Base-by-base conservation (phyloP, 306 rosid genomes). In the Medicago arabica region DNA sequence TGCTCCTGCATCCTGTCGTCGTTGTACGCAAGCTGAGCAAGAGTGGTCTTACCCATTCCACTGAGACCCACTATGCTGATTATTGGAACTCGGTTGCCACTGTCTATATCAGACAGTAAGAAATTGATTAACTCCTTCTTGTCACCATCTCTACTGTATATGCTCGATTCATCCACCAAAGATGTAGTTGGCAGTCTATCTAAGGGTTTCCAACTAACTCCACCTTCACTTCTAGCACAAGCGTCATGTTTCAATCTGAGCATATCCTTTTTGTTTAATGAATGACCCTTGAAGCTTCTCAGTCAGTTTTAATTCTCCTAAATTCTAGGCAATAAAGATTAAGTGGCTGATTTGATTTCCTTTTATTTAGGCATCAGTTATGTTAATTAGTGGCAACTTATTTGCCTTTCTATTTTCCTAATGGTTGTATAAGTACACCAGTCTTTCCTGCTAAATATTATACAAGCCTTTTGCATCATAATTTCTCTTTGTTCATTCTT, bases 201-300 rank as follows among this genome's bases (percentile, higher is more conserved):
- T 8, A 50, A 47, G 13, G 23, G 19, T 83, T 62, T 74, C 58
- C 72, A 75, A 11, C n/a, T 38, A 51, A 63, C 65, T 41, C 77
- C 77, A 83, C 39, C 60, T 17, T 41, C 77, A 69, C 40, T 6
- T 28, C 18, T 28, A 25, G 41, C 40, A 60, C 2, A 14, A 59
- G 11, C 23, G 10, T 47, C 64, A 21, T 80, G 19, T 74, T 21
- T 80, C 74, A 84, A n/a, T 46, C 84, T 80, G n/a, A 84, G 50
- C 19, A 16, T 21, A 40, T 64, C 67, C 67, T 58, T 80, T n/a
- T n/a, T n/a, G n/a, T n/a, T n/a, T n/a, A n/a, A n/a, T n/a, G n/a
- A n/a, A n/a, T n/a, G n/a, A n/a, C n/a, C n/a, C n/a, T n/a, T n/a
- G n/a, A n/a, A n/a, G n/a, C n/a, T n/a, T n/a, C n/a, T n/a, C n/a